Evolutionary conservation across 1,139 yeast species (phyloP), one percentile per base, ranked within the genome.

Genomic region (Pneumocystis canis): DNA sequence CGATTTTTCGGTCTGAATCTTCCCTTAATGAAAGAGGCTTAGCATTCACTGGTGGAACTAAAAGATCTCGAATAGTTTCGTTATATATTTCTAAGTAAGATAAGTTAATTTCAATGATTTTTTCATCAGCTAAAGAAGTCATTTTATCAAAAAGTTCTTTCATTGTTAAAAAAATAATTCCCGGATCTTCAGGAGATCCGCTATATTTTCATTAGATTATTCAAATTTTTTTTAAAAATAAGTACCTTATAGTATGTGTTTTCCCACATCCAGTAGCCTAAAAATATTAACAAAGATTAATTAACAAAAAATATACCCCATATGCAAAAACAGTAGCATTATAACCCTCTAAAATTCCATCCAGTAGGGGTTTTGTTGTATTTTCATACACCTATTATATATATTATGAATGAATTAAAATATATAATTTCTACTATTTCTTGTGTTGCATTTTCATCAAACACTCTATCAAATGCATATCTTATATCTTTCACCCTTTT

Each of bases 201-300:
- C 67, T 65, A 47, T 2, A 25, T 25, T 47, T 47, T 72, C 90
- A 90, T 67, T 85, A 86, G 96, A 90, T 87, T 3, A 94, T 84
- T 71, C 82, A 85, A 0, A 97, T 90, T 72, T 90, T 90, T 40
- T 97, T 97, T 1, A 96, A 87, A 47, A 11, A 5, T 25, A 0
- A 97, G 97, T 0, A 97, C 89, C 90, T 87, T 87, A 61, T 96
- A 95, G 71, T 89, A 89, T 1, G 96, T 96, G 73, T 84, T 0
- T 96, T 90, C n/a, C 98, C 98, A 73, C 97, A 92, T 0, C 98
- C 98, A 0, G 98, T 89, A 33, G 96, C 96, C 54, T 47, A 47
- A 0, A 39, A 56, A 9, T 30, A 31, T 58, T 40, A 33, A 18
- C 16, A 18, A 35, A 32, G n/a, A 18, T n/a, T 16, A 9, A 20